Percentiles rank a stretch among this genome's conserved stretches.
Evolutionary conservation across 257 asterid species (phyloP).

Genomic region (Capsicum rhomboideum): DNA sequence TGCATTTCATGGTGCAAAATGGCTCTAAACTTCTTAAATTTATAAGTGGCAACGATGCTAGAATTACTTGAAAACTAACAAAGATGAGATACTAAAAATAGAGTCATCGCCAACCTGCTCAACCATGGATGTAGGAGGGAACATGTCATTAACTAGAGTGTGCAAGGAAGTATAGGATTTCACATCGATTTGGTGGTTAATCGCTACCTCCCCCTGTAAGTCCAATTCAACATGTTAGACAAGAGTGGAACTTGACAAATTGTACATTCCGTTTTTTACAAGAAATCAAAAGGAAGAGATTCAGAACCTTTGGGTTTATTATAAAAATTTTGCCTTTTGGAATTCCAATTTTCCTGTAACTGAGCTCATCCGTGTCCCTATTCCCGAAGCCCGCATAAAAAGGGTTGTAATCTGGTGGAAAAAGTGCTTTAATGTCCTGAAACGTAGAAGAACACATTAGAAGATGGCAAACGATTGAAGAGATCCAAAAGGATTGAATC

Average conservation of each 20-base stretch:
- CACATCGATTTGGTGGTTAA: conserved; percentile 75
- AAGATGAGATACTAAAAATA: neutral
- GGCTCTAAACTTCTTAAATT: neutral
- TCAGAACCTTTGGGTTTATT: conserved; percentile 85
- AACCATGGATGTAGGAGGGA: conserved; percentile 86
- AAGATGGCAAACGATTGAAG: neutral
- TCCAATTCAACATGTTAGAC: neutral
- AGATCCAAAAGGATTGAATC: neutral
- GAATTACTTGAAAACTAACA: neutral
- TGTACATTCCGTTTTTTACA: neutral
- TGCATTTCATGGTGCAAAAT: neutral
- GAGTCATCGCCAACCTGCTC: conserved; percentile 62
- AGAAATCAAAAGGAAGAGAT: neutral
- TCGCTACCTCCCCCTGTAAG: conserved; percentile 96
- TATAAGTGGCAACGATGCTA: neutral
- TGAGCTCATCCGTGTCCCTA: conserved; percentile 97
- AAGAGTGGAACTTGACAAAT: neutral
- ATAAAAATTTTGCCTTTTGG: conserved; percentile 98
- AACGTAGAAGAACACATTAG: conserved; percentile 1
- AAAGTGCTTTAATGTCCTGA: conserved; percentile 98
- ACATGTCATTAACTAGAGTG: conserved; percentile 93
- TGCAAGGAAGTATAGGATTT: conserved; percentile 94
- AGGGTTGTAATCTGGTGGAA: conserved; percentile 91
- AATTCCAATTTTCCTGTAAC: conserved; percentile 94
- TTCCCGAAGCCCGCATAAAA: conserved; percentile 98